Evolutionary conservation across 225 moss, liverwort and hornwort species (phyloP).

Genomic region (Bryoerythrophyllum caledonicum): DNA sequence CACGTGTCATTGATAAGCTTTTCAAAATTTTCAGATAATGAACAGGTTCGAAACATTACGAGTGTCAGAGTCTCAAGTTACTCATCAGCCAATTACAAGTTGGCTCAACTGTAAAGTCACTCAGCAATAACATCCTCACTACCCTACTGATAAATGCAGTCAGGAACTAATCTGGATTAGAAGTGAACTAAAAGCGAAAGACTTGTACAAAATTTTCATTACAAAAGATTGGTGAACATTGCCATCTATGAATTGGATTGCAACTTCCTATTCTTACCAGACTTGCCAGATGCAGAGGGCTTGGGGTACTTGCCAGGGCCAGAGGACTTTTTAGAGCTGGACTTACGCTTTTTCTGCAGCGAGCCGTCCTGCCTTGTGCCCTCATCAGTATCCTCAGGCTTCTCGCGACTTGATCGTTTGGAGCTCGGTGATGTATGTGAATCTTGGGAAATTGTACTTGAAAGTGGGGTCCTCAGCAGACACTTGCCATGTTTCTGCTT

Average conservation of each 20-base stretch:
- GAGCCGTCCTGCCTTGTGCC: constrained; percentile 15
- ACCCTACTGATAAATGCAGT: neutral
- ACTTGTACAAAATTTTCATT: constrained; percentile 25
- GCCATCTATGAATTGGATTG: neutral
- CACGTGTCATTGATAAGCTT: neutral
- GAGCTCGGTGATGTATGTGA: neutral
- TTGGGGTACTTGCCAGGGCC: constrained; percentile 16
- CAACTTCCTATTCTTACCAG: constrained; percentile 29
- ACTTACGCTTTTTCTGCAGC: constrained; percentile 35
- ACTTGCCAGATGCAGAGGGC: constrained; percentile 16
- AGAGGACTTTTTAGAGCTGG: constrained; percentile 1
- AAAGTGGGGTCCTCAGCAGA: constrained; percentile 13
- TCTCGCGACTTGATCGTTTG: constrained; percentile 33
- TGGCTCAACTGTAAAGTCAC: neutral
- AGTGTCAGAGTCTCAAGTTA: neutral
- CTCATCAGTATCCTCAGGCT: constrained; percentile 26
- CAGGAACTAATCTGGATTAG: constrained; percentile 2
- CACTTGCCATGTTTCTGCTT: constrained; percentile 19
- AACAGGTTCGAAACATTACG: neutral
- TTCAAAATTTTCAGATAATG: neutral
- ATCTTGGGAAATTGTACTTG: constrained; percentile 11
- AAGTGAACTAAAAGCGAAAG: neutral
- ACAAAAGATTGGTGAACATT: neutral
- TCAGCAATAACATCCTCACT: constrained; percentile 11
- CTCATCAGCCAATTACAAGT: constrained; percentile 3